Base-by-base conservation (phyloP, 805 yeast species). In the Teunomyces atbi region DNA sequence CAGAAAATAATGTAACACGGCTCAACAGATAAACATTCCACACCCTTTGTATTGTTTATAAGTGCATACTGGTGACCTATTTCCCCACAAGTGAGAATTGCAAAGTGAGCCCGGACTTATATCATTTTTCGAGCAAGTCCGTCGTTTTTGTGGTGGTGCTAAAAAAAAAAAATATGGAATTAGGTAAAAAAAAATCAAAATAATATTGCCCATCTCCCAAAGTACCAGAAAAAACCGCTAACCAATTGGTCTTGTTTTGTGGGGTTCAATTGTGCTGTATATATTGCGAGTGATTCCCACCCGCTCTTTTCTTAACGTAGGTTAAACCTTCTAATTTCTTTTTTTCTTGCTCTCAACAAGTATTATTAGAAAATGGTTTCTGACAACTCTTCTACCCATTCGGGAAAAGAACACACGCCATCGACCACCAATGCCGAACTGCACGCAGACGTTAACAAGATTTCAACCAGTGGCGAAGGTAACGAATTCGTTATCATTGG, bases 401-500 rank as follows among this genome's bases (percentile, higher is more conserved):
- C 39, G 23, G 39, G 10, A 4, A 36, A 36, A 12, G 39, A 36
- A 5, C 39, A 36, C 39, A 19, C 39, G 3, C 39, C 39, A 12
- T 36, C 39, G 39, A 36, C 28, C 18, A 19, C 28, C 12, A 19
- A 36, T 19, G 27, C 21, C 15, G 37, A 33, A 11, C 20, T 21
- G 4, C 23, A 33, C 6, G 39, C 28, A 12, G 13, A 12, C 16
- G 39, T 36, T 28, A 23, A 36, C 28, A 36, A 20, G 16, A 36
- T 46, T 20, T 32, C 13, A 8, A 20, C 41, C 26, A 27, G 60
- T 13, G 74, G 72, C 3, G 68, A 59, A 1, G 55, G 59, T 21
- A 60, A 64, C n/a, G 71, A 69, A 42, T 69, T 51, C 41, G 53
- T 69, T 23, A 48, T 56, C 21, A 58, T 69, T 34, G 73, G 66